phyloP scores from a whole-genome alignment of 192 early-diverging fungal genomes.

The Coemansia sp. region DNA sequence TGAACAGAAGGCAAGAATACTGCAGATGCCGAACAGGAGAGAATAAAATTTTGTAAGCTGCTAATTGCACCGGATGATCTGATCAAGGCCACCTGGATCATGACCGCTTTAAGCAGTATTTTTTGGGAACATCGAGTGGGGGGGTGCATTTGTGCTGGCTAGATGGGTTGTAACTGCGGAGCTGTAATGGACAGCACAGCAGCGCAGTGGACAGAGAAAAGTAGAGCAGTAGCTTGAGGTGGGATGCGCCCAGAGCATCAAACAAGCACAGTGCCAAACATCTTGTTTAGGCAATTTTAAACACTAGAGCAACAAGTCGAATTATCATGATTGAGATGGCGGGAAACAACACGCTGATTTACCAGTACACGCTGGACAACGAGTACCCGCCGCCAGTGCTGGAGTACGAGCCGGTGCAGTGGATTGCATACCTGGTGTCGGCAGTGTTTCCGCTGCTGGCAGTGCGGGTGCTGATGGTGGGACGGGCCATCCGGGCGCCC shows the following conservation, averaged over 20 bases:
- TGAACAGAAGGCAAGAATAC: too few species aligned
- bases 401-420: conserved; percentile 41
- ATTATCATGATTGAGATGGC: not conserved
- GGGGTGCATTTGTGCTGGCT: not conserved
- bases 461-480: conserved; percentile 25
- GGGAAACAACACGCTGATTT: conserved; percentile 36
- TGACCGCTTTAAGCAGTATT: too few species aligned
- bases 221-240: too few species aligned
- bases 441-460: conserved; percentile 35
- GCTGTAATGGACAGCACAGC: not conserved
- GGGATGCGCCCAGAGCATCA: too few species aligned
- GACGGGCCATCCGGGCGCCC: conserved; percentile 12
- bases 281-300: too few species aligned
- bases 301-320: not conserved
- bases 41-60: too few species aligned
- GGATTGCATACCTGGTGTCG: conserved; percentile 41
- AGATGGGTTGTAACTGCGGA: not conserved
- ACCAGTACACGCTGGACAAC: conserved; percentile 45
- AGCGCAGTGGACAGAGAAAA: not conserved
- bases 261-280: too few species aligned
- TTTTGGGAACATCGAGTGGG: not conserved
- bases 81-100: too few species aligned
- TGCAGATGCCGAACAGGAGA: too few species aligned
- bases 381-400: conserved; percentile 48
- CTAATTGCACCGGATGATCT: too few species aligned